Conservation (phyloP, 805 yeast genomes). For the Saccharomycopsis fibuligera region DNA sequence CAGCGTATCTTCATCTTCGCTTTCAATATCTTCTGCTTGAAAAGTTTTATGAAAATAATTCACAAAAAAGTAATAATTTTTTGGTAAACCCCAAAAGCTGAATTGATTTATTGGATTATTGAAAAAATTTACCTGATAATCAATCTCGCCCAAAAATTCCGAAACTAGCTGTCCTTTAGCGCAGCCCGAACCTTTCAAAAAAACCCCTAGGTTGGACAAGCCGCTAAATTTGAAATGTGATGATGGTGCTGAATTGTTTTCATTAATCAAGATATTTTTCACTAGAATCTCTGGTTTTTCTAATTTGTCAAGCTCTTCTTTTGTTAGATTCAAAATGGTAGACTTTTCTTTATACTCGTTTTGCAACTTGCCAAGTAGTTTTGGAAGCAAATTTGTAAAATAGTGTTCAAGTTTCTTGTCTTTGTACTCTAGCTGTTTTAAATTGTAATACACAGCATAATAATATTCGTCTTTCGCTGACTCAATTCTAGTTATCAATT, state of each 20-base stretch:
- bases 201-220: conserved; percentile 61
- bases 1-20: conserved; percentile 25
- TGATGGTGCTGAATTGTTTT: conserved; percentile 19
- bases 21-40: conserved; percentile 26
- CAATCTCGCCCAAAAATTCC: conserved; percentile 71
- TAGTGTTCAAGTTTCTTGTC: conserved; percentile 8
- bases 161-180: conserved; percentile 44
- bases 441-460: conserved; percentile 20
- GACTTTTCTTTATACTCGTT: not conserved
- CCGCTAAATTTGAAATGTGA: conserved; percentile 44
- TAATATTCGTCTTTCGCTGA: conserved; percentile 25
- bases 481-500: conserved; percentile 22
- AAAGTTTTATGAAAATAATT: conserved; percentile 3
- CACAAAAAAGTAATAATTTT: conserved; percentile 23
- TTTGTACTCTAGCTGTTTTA: conserved; percentile 22
- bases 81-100: conserved; percentile 61
- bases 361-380: not conserved
- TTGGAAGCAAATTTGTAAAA: conserved; percentile 1
- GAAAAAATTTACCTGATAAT: conserved; percentile 56
- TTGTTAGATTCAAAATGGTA: not conserved
- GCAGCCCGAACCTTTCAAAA: conserved; percentile 31
- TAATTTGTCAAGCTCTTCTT: not conserved
- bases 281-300: conserved; percentile 7
- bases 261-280: conserved; percentile 34
- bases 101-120: conserved; percentile 71